Evolutionary conservation across 2,329 filamentous ascomycete genomes (phyloP).

Genomic region (Penicillium brasilianum): DNA sequence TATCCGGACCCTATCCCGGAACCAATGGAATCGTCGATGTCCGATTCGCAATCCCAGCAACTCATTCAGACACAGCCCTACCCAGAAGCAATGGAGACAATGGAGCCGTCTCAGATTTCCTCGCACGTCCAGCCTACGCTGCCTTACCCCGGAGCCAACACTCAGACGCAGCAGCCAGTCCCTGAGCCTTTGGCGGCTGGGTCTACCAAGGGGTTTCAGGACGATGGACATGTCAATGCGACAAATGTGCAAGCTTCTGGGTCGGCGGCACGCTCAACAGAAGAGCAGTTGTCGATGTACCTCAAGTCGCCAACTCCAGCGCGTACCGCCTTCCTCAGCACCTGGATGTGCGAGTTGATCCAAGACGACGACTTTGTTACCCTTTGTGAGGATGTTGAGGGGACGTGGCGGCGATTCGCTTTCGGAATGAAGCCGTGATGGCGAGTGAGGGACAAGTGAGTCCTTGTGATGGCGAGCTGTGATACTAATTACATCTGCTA

Average conservation of each 20-base stretch:
- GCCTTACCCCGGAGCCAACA: neutral
- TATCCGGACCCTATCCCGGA: neutral
- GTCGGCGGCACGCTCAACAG: conserved; percentile 8
- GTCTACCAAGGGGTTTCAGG: neutral
- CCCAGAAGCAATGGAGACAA: conserved; percentile 7
- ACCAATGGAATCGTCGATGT: conserved; percentile 8
- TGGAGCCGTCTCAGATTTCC: neutral
- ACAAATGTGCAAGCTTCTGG: neutral
- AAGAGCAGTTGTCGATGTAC: conserved; percentile 40
- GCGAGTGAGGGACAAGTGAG: neutral
- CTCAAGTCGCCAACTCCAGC: conserved; percentile 37
- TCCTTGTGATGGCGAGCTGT: neutral
- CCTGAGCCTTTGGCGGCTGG: neutral
- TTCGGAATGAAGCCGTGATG: conserved; percentile 37
- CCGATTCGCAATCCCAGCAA: conserved; percentile 15
- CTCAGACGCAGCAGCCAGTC: neutral
- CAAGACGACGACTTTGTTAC: conserved; percentile 48
- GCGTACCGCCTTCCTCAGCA: conserved; percentile 41
- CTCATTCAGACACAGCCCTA: conserved; percentile 15
- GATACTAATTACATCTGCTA: neutral
- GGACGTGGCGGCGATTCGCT: conserved; percentile 47
- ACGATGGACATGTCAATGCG: neutral
- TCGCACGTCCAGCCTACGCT: conserved; percentile 4
- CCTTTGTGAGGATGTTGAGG: conserved; percentile 49
- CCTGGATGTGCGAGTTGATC: conserved; percentile 49